Conservation (phyloP, 148 eudicot genomes). For the Polygonum maritimum region DNA sequence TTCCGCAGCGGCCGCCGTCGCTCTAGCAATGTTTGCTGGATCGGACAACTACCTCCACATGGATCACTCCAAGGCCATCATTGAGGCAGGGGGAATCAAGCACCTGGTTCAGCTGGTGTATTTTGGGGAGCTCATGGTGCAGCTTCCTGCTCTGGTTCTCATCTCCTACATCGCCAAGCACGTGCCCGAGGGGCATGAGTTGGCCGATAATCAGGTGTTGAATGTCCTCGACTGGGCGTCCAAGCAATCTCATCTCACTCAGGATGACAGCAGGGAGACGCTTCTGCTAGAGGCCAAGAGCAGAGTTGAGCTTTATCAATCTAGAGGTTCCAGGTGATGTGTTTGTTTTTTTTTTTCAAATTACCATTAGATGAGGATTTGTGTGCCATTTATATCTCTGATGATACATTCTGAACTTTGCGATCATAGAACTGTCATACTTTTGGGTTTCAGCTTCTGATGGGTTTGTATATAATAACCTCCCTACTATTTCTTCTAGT, state of each 20-base stretch:
- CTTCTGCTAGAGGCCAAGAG: constrained; percentile 64
- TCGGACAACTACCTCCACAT: constrained; percentile 58
- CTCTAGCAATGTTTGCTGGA: constrained; percentile 64
- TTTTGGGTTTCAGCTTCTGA: not conserved
- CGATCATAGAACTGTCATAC: not conserved
- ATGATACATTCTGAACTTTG: not conserved
- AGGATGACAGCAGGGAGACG: constrained; percentile 44
- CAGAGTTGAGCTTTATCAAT: constrained; percentile 72
- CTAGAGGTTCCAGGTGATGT: constrained; percentile 50
- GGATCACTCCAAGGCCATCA: constrained; percentile 84
- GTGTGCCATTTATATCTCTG: not conserved
- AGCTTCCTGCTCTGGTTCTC: constrained; percentile 45
- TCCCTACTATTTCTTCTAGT: not conserved
- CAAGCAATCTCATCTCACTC: constrained; percentile 51
- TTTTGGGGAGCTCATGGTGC: constrained; percentile 79
- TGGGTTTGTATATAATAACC: not conserved
- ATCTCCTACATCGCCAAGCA: constrained; percentile 62
- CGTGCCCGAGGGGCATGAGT: constrained; percentile 72
- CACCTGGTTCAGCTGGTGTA: constrained; percentile 80
- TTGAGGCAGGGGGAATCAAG: constrained; percentile 67
- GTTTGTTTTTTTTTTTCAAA: not conserved
- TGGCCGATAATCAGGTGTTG: constrained; percentile 64
- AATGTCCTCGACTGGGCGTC: constrained; percentile 84
- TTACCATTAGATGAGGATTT: not conserved
- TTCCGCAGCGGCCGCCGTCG: constrained; percentile 50